phyloP scores from a whole-genome alignment of 805 yeast species.

The Candida adriatica region DNA sequence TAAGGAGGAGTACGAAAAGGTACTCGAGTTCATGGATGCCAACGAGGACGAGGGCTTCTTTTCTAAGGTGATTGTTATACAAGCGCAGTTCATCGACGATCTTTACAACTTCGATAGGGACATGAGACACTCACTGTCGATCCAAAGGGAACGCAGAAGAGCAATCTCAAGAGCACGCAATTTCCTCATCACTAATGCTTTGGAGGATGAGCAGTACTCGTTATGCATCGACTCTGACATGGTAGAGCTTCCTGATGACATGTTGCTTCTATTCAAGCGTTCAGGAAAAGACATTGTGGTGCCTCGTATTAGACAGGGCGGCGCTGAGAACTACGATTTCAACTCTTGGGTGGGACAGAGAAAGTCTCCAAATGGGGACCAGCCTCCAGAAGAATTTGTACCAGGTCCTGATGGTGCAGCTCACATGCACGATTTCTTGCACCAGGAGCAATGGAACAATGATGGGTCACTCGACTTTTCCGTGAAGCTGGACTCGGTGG shows the following conservation, averaged over 20 bases:
- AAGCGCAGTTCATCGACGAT: constrained; percentile 18
- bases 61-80: constrained; percentile 14
- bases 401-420: constrained; percentile 22
- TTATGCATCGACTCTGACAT: constrained; percentile 29
- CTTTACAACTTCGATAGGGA: constrained; percentile 12
- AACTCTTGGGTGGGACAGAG: constrained; percentile 32
- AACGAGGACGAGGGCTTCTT: constrained; percentile 5
- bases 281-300: constrained; percentile 26
- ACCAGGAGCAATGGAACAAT: constrained; percentile 7
- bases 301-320: constrained; percentile 25
- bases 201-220: constrained; percentile 23
- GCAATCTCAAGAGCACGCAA: constrained; percentile 24
- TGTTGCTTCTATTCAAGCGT: constrained; percentile 20
- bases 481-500: constrained; percentile 39
- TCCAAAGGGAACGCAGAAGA: constrained; percentile 25
- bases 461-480: constrained; percentile 6
- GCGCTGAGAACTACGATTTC: constrained; percentile 26
- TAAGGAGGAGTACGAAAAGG: constrained; percentile 8
- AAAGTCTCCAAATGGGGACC: constrained; percentile 23
- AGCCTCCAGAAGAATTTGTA: constrained; percentile 19
- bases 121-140: constrained; percentile 9
- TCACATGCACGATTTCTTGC: constrained; percentile 17
- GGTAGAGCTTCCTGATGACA: constrained; percentile 18
- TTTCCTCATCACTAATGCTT: constrained; percentile 20
- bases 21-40: constrained; percentile 7